These are phyloP conservation scores for Neospermospora avenae DNA, from an alignment of 2,329 filamentous ascomycete genomes.

Conservation along the genomic window DNA sequence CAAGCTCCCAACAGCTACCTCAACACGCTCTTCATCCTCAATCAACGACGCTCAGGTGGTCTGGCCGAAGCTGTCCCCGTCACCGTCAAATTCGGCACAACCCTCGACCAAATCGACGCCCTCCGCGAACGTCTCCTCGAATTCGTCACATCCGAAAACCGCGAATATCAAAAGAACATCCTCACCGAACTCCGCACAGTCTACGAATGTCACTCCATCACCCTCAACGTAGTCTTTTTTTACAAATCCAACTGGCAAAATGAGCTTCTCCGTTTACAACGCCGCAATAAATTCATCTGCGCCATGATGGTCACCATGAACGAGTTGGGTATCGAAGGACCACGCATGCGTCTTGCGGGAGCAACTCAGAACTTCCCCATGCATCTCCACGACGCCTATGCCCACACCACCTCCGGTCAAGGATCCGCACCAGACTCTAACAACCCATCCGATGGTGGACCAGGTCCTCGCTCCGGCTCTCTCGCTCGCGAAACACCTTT, in stretches of 20 bases:
- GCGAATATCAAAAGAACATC: slow-evolving; percentile 83
- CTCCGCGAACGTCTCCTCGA: slow-evolving; percentile 78
- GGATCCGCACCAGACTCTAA: neutral
- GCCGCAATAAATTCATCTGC: slow-evolving; percentile 92
- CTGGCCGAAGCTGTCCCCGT: slow-evolving; percentile 84
- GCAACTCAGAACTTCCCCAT: slow-evolving; percentile 31
- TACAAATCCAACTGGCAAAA: slow-evolving; percentile 98
- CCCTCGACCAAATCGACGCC: slow-evolving; percentile 75
- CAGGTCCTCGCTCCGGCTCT: slow-evolving; percentile 32
- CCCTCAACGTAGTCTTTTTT: slow-evolving; percentile 91
- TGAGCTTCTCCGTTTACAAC: slow-evolving; percentile 81
- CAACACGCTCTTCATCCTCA: slow-evolving; percentile 91
- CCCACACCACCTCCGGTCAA: slow-evolving; percentile 11
- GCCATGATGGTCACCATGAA: slow-evolving; percentile 81
- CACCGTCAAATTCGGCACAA: slow-evolving; percentile 84
- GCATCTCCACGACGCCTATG: slow-evolving; percentile 31
- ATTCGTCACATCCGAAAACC: slow-evolving; percentile 80
- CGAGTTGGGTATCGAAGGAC: slow-evolving; percentile 36
- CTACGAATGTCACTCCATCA: slow-evolving; percentile 79
- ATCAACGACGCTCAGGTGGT: slow-evolving; percentile 85
- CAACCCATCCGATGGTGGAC: slow-evolving; percentile 18
- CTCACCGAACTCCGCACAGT: slow-evolving; percentile 80
- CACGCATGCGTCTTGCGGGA: slow-evolving; percentile 34
- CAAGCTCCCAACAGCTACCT: slow-evolving; percentile 93
- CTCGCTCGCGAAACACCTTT: slow-evolving; percentile 39